Percentiles rank a stretch among this genome's conserved stretches.
These are phyloP conservation scores for Magnolia officinalis DNA, from an alignment of 164 flowering plant species.

Conservation along the genomic window DNA sequence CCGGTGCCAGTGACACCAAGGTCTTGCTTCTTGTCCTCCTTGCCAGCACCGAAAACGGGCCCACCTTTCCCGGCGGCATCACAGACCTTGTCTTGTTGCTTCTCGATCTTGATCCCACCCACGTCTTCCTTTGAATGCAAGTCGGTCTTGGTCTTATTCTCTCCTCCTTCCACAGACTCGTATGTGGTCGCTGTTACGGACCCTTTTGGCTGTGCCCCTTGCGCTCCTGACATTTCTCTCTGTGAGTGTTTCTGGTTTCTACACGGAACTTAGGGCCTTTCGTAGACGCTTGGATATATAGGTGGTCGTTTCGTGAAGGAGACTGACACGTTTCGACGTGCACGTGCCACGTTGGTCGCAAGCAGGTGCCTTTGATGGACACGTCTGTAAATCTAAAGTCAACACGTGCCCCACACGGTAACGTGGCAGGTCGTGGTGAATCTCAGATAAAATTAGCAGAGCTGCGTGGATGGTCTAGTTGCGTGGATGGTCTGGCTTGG, in stretches of 20 bases:
- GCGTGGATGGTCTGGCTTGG: too few species aligned
- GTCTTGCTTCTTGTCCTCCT: constrained; percentile 51
- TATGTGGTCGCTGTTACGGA: constrained; percentile 63
- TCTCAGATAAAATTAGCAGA: too few species aligned
- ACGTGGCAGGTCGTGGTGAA: too few species aligned
- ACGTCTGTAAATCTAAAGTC: too few species aligned
- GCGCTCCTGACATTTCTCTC: constrained; percentile 72
- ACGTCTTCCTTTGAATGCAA: constrained; percentile 41
- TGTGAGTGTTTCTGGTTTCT: background rate
- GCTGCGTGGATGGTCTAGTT: too few species aligned
- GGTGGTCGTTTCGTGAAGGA: background rate
- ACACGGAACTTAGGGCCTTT: background rate
- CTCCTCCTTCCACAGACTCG: constrained; percentile 52
- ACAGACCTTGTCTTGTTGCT: constrained; percentile 59
- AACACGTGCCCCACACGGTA: too few species aligned
- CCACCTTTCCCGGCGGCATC: constrained; percentile 74
- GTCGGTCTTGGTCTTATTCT: constrained; percentile 45
- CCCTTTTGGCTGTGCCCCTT: constrained; percentile 74
- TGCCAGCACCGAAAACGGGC: constrained; percentile 60
- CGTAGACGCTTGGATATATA: background rate
- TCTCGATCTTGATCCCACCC: constrained; percentile 55
- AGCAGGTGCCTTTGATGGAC: too few species aligned
- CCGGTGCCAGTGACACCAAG: constrained; percentile 73
- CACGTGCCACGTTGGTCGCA: background rate
- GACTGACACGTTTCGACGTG: background rate